A percentile compares a stretch with the other conserved stretches of the same genome.
These are phyloP conservation scores for Orbilia blumenaviensis DNA, from an alignment of 2,329 filamentous ascomycete genomes.

Conservation along the genomic window DNA sequence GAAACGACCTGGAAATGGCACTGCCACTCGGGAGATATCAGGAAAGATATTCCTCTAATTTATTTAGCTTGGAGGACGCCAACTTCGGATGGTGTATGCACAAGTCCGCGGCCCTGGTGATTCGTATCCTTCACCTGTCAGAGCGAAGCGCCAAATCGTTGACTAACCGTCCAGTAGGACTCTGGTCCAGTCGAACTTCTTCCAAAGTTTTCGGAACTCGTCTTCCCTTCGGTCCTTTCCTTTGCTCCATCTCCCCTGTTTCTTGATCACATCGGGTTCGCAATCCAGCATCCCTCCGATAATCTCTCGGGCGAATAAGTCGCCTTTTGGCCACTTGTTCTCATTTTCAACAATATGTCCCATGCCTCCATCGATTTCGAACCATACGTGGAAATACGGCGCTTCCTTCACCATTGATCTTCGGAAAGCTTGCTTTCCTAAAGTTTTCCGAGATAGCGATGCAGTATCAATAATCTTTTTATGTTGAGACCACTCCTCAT, in stretches of 20 bases:
- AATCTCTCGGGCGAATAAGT: slow-evolving; percentile 90
- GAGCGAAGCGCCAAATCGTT: background rate
- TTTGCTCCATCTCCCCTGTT: slow-evolving; percentile 82
- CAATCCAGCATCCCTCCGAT: slow-evolving; percentile 90
- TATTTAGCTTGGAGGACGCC: slow-evolving; percentile 1
- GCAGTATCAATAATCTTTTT: slow-evolving; percentile 91
- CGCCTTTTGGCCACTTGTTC: slow-evolving; percentile 84
- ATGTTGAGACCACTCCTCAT: slow-evolving; percentile 96
- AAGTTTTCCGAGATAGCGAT: slow-evolving; percentile 66
- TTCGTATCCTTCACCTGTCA: background rate
- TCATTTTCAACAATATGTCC: slow-evolving; percentile 92
- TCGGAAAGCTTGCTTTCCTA: slow-evolving; percentile 84
- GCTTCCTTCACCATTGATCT: slow-evolving; percentile 88
- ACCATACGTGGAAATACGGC: slow-evolving; percentile 99
- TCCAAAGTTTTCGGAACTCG: slow-evolving; percentile 83
- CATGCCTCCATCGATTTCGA: slow-evolving; percentile 86
- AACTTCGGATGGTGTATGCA: background rate
- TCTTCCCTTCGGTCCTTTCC: slow-evolving; percentile 74
- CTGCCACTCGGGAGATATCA: slow-evolving; percentile 37
- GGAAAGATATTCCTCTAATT: slow-evolving; percentile 18
- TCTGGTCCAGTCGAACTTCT: slow-evolving; percentile 88
- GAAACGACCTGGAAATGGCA: slow-evolving; percentile 4
- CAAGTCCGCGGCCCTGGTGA: slow-evolving; percentile 3
- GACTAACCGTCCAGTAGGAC: slow-evolving; percentile 66
- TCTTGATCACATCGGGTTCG: slow-evolving; percentile 83